Conservation (phyloP, 768 basidiomycete genomes). For the Pulveroboletus sp. region DNA sequence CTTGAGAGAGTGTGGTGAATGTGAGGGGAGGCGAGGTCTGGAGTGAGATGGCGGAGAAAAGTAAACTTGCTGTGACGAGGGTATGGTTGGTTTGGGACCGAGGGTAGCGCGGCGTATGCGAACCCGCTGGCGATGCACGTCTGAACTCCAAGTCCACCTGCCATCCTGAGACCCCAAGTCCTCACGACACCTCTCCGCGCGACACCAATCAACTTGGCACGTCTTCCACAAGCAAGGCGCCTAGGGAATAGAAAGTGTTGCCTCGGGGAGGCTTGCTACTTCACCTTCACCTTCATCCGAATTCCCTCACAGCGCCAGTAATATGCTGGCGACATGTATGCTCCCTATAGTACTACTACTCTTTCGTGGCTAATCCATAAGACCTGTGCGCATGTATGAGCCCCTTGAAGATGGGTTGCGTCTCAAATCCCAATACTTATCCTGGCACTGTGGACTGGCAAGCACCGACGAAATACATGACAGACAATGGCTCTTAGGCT, state of each 20-base stretch:
- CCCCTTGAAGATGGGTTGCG: neutral
- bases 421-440: neutral
- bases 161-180: conserved; percentile 20
- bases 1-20: neutral
- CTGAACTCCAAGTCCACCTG: conserved; percentile 13
- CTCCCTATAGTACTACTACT: neutral
- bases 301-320: neutral
- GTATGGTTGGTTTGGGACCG: conserved; percentile 14
- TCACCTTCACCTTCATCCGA: neutral
- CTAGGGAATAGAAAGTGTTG: neutral
- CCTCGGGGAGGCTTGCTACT: neutral
- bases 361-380: neutral
- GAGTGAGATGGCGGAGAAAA: conserved; percentile 4
- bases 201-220: neutral
- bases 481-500: too few relatives aligned
- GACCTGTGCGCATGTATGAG: neutral
- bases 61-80: conserved; percentile 13
- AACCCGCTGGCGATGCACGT: conserved; percentile 16
- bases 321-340: neutral
- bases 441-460: too few relatives aligned
- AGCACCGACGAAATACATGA: neutral
- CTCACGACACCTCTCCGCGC: neutral
- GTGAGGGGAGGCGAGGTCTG: conserved; percentile 2
- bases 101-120: conserved; percentile 28
- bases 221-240: neutral